Evolutionary conservation across 2,329 filamentous ascomycete genomes (phyloP).

Genomic region (Penicillium expansum): DNA sequence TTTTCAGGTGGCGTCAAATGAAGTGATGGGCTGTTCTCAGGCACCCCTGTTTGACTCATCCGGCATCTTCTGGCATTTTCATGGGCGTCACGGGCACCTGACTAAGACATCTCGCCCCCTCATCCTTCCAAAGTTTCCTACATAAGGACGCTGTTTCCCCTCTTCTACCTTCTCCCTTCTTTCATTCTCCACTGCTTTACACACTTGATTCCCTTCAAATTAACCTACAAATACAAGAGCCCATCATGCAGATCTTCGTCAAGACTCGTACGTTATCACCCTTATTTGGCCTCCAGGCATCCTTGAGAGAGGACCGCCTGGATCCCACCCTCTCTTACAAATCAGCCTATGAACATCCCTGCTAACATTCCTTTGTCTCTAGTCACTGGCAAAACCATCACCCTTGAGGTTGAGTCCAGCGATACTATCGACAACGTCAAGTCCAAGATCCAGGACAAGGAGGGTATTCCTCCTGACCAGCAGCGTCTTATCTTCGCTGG

Average conservation of each 20-base stretch:
- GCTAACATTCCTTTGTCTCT: conserved; percentile 13
- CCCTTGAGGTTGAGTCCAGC: conserved; percentile 50
- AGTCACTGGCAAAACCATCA: conserved; percentile 54
- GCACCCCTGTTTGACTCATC: conserved; percentile 27
- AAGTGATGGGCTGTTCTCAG: conserved; percentile 15
- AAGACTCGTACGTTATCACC: conserved; percentile 74
- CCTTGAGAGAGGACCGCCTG: background rate
- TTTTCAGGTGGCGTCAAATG: conserved; percentile 19
- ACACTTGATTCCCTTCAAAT: conserved; percentile 11
- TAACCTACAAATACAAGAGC: conserved; percentile 12
- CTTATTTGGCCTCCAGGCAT: conserved; percentile 5
- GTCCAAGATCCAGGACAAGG: conserved; percentile 60
- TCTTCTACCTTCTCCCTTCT: conserved; percentile 23
- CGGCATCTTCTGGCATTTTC: conserved; percentile 16
- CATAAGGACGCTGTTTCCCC: conserved; percentile 31
- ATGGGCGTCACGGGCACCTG: conserved; percentile 15
- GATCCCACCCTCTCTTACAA: conserved; percentile 16
- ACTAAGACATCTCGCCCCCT: conserved; percentile 31
- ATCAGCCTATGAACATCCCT: background rate
- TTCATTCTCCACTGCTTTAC: conserved; percentile 16
- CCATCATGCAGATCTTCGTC: conserved; percentile 94
- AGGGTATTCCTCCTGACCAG: conserved; percentile 58
- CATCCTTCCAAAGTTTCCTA: conserved; percentile 20
- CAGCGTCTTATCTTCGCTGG: conserved; percentile 59
- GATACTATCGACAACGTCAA: conserved; percentile 56